A percentile compares a stretch with the other conserved stretches of the same genome.
These are phyloP conservation scores for Mediolabrus comicus DNA, from an alignment of 108 stramenopile genomes.

Conservation along the genomic window DNA sequence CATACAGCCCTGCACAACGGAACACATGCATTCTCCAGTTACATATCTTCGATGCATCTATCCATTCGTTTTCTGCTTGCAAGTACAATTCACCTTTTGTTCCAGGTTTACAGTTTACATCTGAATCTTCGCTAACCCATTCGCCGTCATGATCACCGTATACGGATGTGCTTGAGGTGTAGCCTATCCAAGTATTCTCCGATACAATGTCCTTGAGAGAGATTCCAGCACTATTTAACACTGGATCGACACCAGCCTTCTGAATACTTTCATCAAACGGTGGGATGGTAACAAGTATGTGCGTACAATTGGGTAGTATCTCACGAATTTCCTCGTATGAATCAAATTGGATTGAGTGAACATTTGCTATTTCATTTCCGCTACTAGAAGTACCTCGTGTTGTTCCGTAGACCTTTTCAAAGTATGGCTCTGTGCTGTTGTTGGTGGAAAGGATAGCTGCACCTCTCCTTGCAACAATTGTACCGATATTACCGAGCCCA, in stretches of 20 bases:
- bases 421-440: not conserved
- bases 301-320: slow-evolving; percentile 23
- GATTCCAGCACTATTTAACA: slow-evolving; percentile 16
- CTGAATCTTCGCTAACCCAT: slow-evolving; percentile 70
- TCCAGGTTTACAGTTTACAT: slow-evolving; percentile 22
- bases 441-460: not conserved
- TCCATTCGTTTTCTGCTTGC: slow-evolving; percentile 34
- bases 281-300: slow-evolving; percentile 42
- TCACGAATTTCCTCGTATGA: slow-evolving; percentile 5
- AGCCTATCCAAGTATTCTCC: slow-evolving; percentile 49
- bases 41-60: slow-evolving; percentile 8
- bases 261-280: slow-evolving; percentile 17
- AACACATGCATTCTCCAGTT: slow-evolving; percentile 46
- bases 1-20: slow-evolving; percentile 82
- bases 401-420: slow-evolving; percentile 26
- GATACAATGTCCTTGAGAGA: slow-evolving; percentile 14
- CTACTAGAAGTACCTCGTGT: not conserved
- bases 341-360: slow-evolving; percentile 16
- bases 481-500: slow-evolving; percentile 34
- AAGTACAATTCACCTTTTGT: slow-evolving; percentile 39
- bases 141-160: slow-evolving; percentile 81
- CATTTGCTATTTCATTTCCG: not conserved
- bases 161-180: slow-evolving; percentile 73
- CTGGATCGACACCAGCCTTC: too few relatives aligned
- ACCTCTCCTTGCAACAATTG: slow-evolving; percentile 1